Evolutionary conservation across 805 yeast species (phyloP), one percentile per base, ranked within the genome.

Genomic region (Tetrapisispora taiwanensis): DNA sequence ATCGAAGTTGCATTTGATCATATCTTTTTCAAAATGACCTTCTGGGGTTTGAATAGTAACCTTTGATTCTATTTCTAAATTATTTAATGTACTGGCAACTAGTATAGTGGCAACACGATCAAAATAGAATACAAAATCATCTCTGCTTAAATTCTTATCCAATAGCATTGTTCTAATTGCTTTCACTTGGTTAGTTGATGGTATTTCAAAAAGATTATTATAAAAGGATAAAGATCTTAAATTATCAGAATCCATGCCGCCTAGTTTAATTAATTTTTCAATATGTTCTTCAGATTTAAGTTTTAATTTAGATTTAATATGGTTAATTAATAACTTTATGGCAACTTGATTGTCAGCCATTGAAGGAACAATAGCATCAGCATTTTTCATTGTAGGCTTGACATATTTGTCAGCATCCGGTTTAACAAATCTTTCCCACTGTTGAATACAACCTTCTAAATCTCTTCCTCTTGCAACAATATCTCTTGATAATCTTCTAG

Each of bases 361-460:
- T 28, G 94, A 71, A 1, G 98, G 97, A n/a, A 92, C 76, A 14
- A 92, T 79, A 46, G 90, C 73, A 60, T 92, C 95, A 0, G 97
- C 95, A 45, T 71, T 70, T 38, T 74, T 69, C 79, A 83, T 52
- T 8, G 58, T 54, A 1, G 94, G 92, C 43, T 72, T 74, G 14
- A 90, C 81, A 52, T 73, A 76, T 34, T 78, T 66, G 20, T 81
- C 88, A 8, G 94, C 88, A 60, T 87, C 86, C 7, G 98, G 98
- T 61, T 90, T 92, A 24, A 92, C 98, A 61, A 81, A 89, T 22
- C 69, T 63, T 50, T 84, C 81, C 97, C 97, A 92, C 58, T 92
- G 98, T 51, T 76, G 73, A 47, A 92, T 72, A 15, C 89, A 83
- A 1, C 95, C 95, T 4, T 66, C 70, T 30, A 89, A 67, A 53